phyloP scores from a whole-genome alignment of 169 alveolate species.

The Plasmodium inui region DNA sequence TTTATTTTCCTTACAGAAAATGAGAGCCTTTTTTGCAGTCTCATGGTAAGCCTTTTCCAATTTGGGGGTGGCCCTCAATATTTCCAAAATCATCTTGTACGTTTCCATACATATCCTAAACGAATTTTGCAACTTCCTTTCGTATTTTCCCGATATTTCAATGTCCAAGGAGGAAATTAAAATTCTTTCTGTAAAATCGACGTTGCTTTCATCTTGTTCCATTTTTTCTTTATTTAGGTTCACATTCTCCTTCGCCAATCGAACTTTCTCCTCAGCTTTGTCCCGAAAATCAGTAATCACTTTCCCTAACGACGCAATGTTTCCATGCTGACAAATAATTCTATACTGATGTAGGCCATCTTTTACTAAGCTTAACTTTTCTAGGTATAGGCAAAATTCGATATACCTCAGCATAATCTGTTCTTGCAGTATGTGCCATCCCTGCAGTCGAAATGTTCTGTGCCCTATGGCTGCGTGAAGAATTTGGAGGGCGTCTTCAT shows the following conservation, averaged over 20 bases:
- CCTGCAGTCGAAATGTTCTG: conserved; percentile 89
- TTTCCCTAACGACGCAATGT: conserved; percentile 91
- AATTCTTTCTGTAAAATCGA: conserved; percentile 90
- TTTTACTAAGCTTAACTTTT: conserved; percentile 91
- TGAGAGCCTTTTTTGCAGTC: conserved; percentile 94
- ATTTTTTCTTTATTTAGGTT: conserved; percentile 71
- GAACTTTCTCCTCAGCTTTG: conserved; percentile 90
- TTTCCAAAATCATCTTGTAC: conserved; percentile 95
- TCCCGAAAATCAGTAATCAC: conserved; percentile 91
- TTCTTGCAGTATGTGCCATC: conserved; percentile 94
- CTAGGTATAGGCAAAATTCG: conserved; percentile 90
- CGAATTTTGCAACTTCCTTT: conserved; percentile 85
- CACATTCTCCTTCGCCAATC: conserved; percentile 83
- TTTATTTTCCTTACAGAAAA: conserved; percentile 93
- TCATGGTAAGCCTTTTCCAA: conserved; percentile 95
- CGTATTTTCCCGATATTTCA: conserved; percentile 86
- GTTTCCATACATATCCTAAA: conserved; percentile 95
- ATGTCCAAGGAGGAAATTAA: conserved; percentile 88
- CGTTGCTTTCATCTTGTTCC: conserved; percentile 75
- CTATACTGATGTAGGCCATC: conserved; percentile 93
- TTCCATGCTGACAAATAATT: conserved; percentile 91
- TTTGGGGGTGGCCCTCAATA: conserved; percentile 94
- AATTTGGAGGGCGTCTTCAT: conserved; percentile 91
- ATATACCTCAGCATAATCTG: conserved; percentile 92
- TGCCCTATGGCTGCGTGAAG: conserved; percentile 92